phyloP scores from a whole-genome alignment of 805 yeast species.

The Hagleromyces aurorensis region DNA sequence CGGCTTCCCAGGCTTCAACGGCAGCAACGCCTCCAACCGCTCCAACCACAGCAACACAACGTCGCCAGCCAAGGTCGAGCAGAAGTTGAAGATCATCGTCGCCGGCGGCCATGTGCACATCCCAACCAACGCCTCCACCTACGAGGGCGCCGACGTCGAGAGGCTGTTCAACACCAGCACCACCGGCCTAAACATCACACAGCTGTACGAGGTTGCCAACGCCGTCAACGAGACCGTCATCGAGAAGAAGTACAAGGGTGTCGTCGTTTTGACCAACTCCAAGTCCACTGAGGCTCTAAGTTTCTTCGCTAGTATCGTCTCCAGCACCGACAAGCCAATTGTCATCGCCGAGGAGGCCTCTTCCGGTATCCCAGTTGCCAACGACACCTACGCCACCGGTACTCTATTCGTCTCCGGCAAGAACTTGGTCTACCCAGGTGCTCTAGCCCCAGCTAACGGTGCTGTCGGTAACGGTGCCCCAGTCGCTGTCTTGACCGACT shows the following conservation, averaged over 20 bases:
- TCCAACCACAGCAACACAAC: constrained; percentile 1
- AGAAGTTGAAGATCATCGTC: constrained; percentile 13
- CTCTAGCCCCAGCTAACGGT: constrained; percentile 18
- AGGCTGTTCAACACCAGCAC: constrained; percentile 17
- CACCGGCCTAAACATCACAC: constrained; percentile 20
- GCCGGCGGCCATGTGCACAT: constrained; percentile 19
- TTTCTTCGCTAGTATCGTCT: constrained; percentile 20
- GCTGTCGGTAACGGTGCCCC: constrained; percentile 13
- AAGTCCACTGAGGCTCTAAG: constrained; percentile 23
- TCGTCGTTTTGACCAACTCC: constrained; percentile 20
- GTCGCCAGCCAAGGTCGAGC: constrained; percentile 1
- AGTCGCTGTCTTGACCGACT: constrained; percentile 19
- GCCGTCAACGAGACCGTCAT: constrained; percentile 11
- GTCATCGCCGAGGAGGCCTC: constrained; percentile 16
- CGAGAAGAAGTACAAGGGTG: constrained; percentile 11
- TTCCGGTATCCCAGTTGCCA: constrained; percentile 17
- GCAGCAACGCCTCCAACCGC: constrained; percentile 7
- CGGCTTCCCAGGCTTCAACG: constrained; percentile 4
- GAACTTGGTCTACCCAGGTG: constrained; percentile 24
- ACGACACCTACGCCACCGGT: constrained; percentile 19
- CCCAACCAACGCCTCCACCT: constrained; percentile 8
- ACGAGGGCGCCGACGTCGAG: constrained; percentile 7
- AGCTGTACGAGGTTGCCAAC: constrained; percentile 15
- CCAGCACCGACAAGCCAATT: constrained; percentile 18
- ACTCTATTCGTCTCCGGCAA: constrained; percentile 17